These are phyloP conservation scores for Phytopythium vexans DNA, from an alignment of 352 stramenopile genomes.

Conservation along the genomic window DNA sequence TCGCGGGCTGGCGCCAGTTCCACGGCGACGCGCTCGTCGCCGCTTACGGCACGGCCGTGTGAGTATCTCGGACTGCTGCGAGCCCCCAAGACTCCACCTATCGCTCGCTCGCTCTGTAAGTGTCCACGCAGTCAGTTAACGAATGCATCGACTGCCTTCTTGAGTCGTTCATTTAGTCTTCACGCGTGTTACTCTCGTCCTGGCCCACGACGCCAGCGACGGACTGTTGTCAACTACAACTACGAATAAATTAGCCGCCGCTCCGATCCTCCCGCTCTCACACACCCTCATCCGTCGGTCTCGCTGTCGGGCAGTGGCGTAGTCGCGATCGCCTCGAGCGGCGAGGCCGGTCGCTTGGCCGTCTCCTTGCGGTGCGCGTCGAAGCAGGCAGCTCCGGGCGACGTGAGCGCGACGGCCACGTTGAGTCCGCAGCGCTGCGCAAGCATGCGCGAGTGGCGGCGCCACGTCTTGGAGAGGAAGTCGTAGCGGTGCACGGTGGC, in stretches of 20 bases:
- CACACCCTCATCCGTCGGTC: too few relatives aligned
- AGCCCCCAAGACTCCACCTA: too few relatives aligned
- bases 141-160: background rate
- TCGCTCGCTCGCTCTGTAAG: background rate
- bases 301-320: too few relatives aligned
- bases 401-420: constrained; percentile 46
- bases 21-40: constrained; percentile 67
- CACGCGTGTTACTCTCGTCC: background rate
- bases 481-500: constrained; percentile 68
- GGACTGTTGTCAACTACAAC: too few relatives aligned
- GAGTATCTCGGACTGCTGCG: constrained; percentile 1
- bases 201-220: background rate
- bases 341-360: constrained; percentile 1
- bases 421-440: constrained; percentile 62
- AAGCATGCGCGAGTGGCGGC: constrained; percentile 52
- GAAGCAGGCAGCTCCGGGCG: constrained; percentile 38
- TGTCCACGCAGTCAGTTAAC: background rate
- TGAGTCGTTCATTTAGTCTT: background rate
- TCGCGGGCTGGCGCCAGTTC: constrained; percentile 79
- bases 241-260: too few relatives aligned
- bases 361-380: constrained; percentile 17
- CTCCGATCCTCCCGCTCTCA: too few relatives aligned
- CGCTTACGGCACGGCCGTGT: constrained; percentile 70
- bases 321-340: too few relatives aligned
- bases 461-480: constrained; percentile 59